Evolutionary conservation across 106 monocot genomes (phyloP).

Genomic region (Hemerocallis citrina): DNA sequence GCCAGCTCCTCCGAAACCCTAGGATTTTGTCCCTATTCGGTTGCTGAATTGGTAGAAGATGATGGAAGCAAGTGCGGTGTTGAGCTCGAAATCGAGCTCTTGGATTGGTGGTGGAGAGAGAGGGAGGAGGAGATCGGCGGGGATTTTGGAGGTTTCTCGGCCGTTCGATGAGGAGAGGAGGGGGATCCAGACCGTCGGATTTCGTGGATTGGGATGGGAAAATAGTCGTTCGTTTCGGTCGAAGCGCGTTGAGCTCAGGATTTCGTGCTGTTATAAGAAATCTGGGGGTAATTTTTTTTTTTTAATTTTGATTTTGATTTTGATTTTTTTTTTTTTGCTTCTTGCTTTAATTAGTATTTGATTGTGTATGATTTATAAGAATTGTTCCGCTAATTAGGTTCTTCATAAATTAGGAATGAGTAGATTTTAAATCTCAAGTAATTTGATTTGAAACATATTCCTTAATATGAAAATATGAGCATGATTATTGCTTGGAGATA

Average conservation of each 20-base stretch:
- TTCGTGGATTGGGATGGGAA: not conserved
- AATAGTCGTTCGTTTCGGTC: not conserved
- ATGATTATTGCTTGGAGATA: too few relatives aligned
- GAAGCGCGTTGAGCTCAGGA: not conserved
- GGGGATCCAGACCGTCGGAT: not conserved
- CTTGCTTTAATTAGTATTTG: too few relatives aligned
- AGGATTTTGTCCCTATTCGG: not conserved
- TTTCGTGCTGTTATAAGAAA: constrained; percentile 16
- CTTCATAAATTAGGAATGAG: too few relatives aligned
- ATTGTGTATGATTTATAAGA: too few relatives aligned
- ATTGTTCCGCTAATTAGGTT: too few relatives aligned
- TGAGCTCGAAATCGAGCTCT: constrained; percentile 1
- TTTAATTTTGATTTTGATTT: too few relatives aligned
- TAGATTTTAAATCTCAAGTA: too few relatives aligned
- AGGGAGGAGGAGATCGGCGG: not conserved
- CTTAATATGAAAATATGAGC: too few relatives aligned
- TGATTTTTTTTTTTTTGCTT: too few relatives aligned
- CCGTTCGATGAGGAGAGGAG: constrained; percentile 1
- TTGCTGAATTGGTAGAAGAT: not conserved
- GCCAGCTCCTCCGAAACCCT: too few relatives aligned
- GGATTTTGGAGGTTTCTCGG: not conserved
- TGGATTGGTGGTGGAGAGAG: not conserved
- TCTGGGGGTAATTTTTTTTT: constrained; percentile 6
- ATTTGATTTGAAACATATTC: too few relatives aligned
- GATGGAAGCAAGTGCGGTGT: not conserved